These are phyloP conservation scores for Tetratostichococcus sp. DNA, from an alignment of 139 green algal species.

Conservation along the genomic window DNA sequence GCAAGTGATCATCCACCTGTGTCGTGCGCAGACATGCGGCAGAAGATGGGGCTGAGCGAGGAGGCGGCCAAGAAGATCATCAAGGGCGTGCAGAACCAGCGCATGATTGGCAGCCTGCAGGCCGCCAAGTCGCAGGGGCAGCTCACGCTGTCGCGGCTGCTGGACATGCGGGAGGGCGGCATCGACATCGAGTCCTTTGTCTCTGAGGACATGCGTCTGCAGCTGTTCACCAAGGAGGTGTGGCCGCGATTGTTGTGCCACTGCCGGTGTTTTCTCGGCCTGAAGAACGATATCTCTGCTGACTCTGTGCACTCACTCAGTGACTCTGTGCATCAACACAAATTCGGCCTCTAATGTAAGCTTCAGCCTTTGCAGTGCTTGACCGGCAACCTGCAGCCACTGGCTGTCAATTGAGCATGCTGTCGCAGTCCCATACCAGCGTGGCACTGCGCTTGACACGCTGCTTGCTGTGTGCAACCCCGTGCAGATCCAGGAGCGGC, in stretches of 20 bases:
- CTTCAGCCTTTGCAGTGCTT: too few species aligned
- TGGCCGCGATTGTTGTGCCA: constrained; percentile 43
- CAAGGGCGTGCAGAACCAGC: constrained; percentile 62
- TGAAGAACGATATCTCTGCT: too few species aligned
- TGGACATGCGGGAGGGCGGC: constrained; percentile 71
- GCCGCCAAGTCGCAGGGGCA: constrained; percentile 49
- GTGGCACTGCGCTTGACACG: too few species aligned
- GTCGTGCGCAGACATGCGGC: constrained; percentile 42
- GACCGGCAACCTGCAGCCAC: too few species aligned
- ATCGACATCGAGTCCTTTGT: constrained; percentile 64
- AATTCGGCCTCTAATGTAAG: too few species aligned
- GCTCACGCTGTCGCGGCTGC: constrained; percentile 49
- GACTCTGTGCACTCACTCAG: too few species aligned
- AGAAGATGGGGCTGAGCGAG: constrained; percentile 80
- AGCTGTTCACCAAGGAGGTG: constrained; percentile 78
- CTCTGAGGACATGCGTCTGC: constrained; percentile 61
- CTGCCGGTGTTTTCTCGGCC: too few species aligned
- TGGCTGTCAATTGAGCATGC: too few species aligned
- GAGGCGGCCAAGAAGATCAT: constrained; percentile 82
- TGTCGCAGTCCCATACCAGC: too few species aligned
- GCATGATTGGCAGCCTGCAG: constrained; percentile 39
- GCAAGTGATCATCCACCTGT: too few species aligned
- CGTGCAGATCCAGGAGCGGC: constrained; percentile 20
- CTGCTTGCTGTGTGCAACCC: too few species aligned
- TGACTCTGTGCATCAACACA: too few species aligned